Conservation (phyloP, 345 rosid species). For the Eucalyptus paniculata region DNA sequence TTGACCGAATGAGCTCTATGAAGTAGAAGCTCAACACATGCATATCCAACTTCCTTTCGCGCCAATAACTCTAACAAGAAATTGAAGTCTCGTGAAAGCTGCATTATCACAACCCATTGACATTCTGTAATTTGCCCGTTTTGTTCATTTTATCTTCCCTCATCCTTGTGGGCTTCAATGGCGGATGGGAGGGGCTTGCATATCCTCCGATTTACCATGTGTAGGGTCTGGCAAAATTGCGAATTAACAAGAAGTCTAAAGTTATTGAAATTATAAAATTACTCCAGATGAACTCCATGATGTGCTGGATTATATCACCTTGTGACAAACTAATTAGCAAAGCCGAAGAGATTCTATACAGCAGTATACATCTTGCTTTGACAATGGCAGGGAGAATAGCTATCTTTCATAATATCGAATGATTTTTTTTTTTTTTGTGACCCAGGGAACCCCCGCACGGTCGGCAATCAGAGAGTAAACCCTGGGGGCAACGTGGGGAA, state of each 20-base stretch:
- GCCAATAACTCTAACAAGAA: not conserved
- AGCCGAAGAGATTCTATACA: no score
- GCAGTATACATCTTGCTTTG: not conserved
- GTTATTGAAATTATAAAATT: not conserved
- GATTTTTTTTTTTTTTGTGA: no score
- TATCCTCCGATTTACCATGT: not conserved
- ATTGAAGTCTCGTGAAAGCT: not conserved
- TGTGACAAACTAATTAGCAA: not conserved
- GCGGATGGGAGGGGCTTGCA: not conserved
- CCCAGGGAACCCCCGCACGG: no score
- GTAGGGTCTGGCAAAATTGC: not conserved
- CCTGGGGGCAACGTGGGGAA: no score
- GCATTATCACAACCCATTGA: not conserved
- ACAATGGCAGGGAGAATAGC: not conserved
- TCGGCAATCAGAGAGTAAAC: no score
- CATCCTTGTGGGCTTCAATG: conserved; percentile 3
- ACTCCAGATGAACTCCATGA: not conserved
- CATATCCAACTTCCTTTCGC: not conserved
- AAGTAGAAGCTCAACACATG: no score
- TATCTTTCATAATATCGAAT: not conserved
- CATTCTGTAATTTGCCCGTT: no score
- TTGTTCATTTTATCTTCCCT: no score
- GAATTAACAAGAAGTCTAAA: not conserved
- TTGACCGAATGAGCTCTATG: no score
- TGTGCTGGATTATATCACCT: not conserved